phyloP scores from a whole-genome alignment of 2,329 filamentous ascomycete species.

The Verticillium klebahnii region DNA sequence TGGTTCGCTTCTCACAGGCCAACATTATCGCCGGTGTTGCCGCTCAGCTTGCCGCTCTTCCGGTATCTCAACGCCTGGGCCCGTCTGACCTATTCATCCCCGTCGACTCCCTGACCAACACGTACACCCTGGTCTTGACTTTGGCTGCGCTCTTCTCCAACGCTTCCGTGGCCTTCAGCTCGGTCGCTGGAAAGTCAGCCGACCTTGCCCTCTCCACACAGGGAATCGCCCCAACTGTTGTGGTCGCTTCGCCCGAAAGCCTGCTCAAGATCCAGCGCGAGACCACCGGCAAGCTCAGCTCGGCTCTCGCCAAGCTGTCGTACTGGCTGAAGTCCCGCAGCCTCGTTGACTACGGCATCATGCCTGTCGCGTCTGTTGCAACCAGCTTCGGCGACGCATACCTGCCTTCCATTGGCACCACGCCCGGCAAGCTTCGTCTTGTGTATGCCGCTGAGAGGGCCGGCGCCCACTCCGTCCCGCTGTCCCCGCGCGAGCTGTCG shows the following conservation, averaged over 20 bases:
- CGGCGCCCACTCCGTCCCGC: slow-evolving; percentile 54
- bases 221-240: slow-evolving; percentile 73
- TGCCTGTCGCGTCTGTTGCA: slow-evolving; percentile 59
- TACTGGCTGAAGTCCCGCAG: slow-evolving; percentile 69
- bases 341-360: slow-evolving; percentile 65
- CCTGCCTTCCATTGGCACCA: slow-evolving; percentile 54
- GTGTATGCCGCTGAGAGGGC: slow-evolving; percentile 74
- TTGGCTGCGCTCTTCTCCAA: slow-evolving; percentile 81
- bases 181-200: slow-evolving; percentile 69
- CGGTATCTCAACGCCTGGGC: slow-evolving; percentile 67
- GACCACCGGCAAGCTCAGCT: slow-evolving; percentile 53
- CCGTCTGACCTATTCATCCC: slow-evolving; percentile 79
- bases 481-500: slow-evolving; percentile 67
- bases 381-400: slow-evolving; percentile 45
- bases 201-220: slow-evolving; percentile 70
- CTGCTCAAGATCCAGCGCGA: slow-evolving; percentile 64
- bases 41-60: slow-evolving; percentile 71
- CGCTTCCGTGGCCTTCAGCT: slow-evolving; percentile 81
- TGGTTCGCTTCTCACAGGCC: slow-evolving; percentile 75
- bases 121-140: slow-evolving; percentile 74
- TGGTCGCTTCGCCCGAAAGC: slow-evolving; percentile 72
- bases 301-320: slow-evolving; percentile 60
- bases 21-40: slow-evolving; percentile 88
- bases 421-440: slow-evolving; percentile 72
- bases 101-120: slow-evolving; percentile 73